These are phyloP conservation scores for Epithemia pelagica DNA, from an alignment of 108 stramenopile species.

Conservation along the genomic window DNA sequence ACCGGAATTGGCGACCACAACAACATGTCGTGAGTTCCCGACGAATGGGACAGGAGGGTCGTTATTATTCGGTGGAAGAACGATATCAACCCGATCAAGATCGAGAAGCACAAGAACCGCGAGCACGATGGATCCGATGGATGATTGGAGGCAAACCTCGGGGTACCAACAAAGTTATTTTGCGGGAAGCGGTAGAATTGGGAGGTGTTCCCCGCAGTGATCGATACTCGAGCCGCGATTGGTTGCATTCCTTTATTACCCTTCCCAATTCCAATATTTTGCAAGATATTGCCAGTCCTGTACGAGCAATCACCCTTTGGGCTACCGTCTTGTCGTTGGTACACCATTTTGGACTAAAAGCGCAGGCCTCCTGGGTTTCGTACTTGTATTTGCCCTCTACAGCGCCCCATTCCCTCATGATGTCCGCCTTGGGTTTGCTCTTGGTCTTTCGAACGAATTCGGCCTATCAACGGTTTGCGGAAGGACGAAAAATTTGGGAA, in stretches of 20 bases:
- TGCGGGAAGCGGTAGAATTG: constrained; percentile 45
- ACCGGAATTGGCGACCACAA: no score
- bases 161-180: constrained; percentile 26
- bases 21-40: not conserved
- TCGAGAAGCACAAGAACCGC: not conserved
- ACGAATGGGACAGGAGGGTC: not conserved
- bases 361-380: constrained; percentile 22
- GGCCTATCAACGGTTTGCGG: constrained; percentile 89
- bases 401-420: constrained; percentile 73
- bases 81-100: not conserved
- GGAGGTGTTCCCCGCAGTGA: constrained; percentile 43
- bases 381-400: constrained; percentile 41
- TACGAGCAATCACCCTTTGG: constrained; percentile 53
- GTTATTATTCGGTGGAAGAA: not conserved
- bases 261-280: constrained; percentile 76
- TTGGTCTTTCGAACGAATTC: constrained; percentile 89
- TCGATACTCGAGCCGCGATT: constrained; percentile 60
- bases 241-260: constrained; percentile 85
- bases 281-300: constrained; percentile 64
- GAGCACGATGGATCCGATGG: constrained; percentile 32
- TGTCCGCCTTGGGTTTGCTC: constrained; percentile 75
- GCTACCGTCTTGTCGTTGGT: constrained; percentile 53
- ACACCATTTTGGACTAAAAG: constrained; percentile 27
- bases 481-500: constrained; percentile 84
- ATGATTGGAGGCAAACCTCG: constrained; percentile 27